Percentiles rank a stretch among this genome's conserved stretches.
Evolutionary conservation across 108 stramenopile species (phyloP).

Genomic region (Discostella pseudostelligera): DNA sequence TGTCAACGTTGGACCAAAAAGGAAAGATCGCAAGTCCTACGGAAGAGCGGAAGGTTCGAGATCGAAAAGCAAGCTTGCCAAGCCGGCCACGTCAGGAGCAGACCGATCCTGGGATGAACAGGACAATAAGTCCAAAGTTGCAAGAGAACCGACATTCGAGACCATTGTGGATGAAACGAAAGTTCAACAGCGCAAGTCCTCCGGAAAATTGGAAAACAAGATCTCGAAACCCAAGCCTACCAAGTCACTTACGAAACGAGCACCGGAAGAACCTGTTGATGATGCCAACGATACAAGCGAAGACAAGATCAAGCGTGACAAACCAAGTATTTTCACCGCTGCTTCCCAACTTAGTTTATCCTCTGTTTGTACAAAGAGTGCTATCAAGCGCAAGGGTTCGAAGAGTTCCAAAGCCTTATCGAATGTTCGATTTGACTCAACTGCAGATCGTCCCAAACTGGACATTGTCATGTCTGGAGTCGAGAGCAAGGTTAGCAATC

Average conservation of each 20-base stretch:
- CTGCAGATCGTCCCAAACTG: constrained; percentile 29
- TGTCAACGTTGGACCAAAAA: constrained; percentile 8
- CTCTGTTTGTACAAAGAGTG: constrained; percentile 28
- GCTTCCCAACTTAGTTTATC: constrained; percentile 11
- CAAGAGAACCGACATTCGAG: too few relatives aligned
- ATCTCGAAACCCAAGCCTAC: not conserved
- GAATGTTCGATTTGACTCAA: constrained; percentile 35
- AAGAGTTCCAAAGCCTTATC: constrained; percentile 26
- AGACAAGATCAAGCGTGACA: constrained; percentile 6
- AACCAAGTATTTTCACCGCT: not conserved
- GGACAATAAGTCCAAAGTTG: not conserved
- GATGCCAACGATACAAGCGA: not conserved
- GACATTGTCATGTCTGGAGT: constrained; percentile 38
- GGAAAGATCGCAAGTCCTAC: constrained; percentile 29
- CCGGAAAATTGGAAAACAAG: not conserved
- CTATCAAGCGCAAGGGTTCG: constrained; percentile 31
- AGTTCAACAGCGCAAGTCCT: not conserved
- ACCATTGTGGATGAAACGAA: not conserved
- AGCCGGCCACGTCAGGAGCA: constrained; percentile 1
- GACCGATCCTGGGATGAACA: constrained; percentile 6
- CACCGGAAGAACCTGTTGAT: constrained; percentile 6
- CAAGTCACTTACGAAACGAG: constrained; percentile 6
- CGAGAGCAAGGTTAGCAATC: constrained; percentile 14
- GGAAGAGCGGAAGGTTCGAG: constrained; percentile 9
- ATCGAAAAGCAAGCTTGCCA: not conserved